These are phyloP conservation scores for Berkeleyomyces rouxiae DNA, from an alignment of 2,329 filamentous ascomycete genomes.

Conservation along the genomic window DNA sequence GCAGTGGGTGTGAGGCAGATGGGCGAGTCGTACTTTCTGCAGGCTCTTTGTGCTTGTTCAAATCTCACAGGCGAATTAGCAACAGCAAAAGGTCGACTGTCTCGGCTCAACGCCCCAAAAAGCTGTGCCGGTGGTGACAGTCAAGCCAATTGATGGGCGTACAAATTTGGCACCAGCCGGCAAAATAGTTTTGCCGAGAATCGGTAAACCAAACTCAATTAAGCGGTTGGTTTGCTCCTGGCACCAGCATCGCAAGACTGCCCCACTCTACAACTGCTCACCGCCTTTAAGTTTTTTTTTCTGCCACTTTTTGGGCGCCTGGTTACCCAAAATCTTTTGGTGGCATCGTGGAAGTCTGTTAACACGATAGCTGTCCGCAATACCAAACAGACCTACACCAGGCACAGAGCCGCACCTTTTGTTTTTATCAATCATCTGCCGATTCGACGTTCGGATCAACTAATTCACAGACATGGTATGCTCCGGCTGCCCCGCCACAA, in stretches of 20 bases:
- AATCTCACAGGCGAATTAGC: background rate
- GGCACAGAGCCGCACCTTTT: slow-evolving; percentile 7
- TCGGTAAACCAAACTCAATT: background rate
- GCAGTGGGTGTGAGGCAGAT: background rate
- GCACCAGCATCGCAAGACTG: background rate
- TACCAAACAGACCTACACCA: background rate
- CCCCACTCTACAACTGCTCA: slow-evolving; percentile 8
- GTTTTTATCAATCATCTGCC: background rate
- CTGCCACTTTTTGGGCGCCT: slow-evolving; percentile 4
- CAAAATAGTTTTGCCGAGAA: slow-evolving; percentile 8
- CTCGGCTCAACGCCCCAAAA: background rate
- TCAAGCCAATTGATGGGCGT: background rate
- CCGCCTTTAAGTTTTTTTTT: slow-evolving; percentile 13
- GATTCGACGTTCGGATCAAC: background rate
- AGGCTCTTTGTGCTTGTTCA: background rate
- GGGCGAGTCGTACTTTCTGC: background rate
- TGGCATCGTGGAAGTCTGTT: background rate
- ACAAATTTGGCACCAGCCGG: slow-evolving; percentile 9
- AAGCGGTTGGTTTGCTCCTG: background rate
- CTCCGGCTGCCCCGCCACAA: background rate
- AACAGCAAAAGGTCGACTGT: background rate
- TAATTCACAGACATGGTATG: slow-evolving; percentile 9
- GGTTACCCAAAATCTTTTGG: slow-evolving; percentile 3
- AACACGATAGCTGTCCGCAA: background rate
- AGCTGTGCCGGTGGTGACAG: background rate